These are phyloP conservation scores for Priceomyces fermenticarens DNA, from an alignment of 805 yeast species.

Conservation along the genomic window DNA sequence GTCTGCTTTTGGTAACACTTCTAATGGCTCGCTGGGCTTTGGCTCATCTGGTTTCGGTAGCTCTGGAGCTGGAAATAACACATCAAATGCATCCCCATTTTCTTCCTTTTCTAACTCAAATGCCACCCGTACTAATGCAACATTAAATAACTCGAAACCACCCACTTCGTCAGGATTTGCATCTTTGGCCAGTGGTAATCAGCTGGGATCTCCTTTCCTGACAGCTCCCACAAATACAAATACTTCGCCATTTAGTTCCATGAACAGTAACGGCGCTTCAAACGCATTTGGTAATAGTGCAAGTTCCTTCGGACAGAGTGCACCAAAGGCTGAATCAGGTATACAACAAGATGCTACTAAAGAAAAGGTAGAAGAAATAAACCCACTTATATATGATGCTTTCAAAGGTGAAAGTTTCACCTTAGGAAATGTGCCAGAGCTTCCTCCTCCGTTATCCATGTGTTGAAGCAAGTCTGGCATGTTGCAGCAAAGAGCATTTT, in stretches of 20 bases:
- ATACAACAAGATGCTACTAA: not conserved
- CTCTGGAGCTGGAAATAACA: constrained; percentile 1
- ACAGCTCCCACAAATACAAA: constrained; percentile 5
- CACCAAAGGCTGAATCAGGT: too few relatives aligned
- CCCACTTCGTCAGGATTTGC: constrained; percentile 10
- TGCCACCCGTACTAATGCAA: not conserved
- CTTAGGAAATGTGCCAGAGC: constrained; percentile 68
- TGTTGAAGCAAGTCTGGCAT: constrained; percentile 5
- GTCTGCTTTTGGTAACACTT: not conserved
- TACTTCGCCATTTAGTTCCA: constrained; percentile 1
- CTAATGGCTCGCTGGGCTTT: not conserved
- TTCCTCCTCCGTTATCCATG: constrained; percentile 56
- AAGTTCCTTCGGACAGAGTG: not conserved
- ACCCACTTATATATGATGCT: constrained; percentile 40
- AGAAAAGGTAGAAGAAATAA: constrained; percentile 30
- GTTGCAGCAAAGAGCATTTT: not conserved
- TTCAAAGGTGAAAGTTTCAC: constrained; percentile 49
- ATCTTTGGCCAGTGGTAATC: constrained; percentile 11
- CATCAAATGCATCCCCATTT: constrained; percentile 4
- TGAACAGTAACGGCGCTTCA: constrained; percentile 1
- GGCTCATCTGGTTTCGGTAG: constrained; percentile 12
- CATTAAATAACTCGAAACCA: not conserved
- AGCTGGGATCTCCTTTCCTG: constrained; percentile 2
- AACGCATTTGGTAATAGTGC: constrained; percentile 14
- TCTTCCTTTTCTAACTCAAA: not conserved